These are phyloP conservation scores for Parastagonospora nodorum DNA, from an alignment of 2,329 filamentous ascomycete genomes.

Conservation along the genomic window DNA sequence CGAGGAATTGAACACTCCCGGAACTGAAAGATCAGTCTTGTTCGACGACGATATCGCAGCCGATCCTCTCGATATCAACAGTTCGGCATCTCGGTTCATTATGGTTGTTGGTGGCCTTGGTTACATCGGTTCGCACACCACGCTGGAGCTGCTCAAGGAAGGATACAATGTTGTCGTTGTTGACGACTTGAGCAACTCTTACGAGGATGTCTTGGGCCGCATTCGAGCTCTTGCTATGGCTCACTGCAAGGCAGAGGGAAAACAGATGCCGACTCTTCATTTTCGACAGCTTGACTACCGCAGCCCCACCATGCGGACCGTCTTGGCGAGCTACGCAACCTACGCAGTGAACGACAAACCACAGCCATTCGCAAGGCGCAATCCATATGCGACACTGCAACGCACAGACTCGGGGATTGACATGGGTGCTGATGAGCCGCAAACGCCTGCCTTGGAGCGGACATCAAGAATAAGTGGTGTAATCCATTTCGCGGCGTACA, in stretches of 20 bases:
- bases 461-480: conserved; percentile 63
- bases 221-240: conserved; percentile 44
- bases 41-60: conserved; percentile 55
- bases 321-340: conserved; percentile 51
- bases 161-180: conserved; percentile 59
- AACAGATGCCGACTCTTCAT: conserved; percentile 51
- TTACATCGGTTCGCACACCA: conserved; percentile 63
- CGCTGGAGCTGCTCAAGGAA: conserved; percentile 59
- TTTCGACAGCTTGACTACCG: conserved; percentile 57
- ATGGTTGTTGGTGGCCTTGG: conserved; percentile 61
- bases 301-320: conserved; percentile 47
- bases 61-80: conserved; percentile 49
- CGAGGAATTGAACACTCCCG: conserved; percentile 49
- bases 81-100: conserved; percentile 48
- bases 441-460: conserved; percentile 24
- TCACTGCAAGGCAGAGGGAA: conserved; percentile 47
- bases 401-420: conserved; percentile 41
- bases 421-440: conserved; percentile 30
- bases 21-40: conserved; percentile 51
- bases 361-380: conserved; percentile 17
- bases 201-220: conserved; percentile 45
- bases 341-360: conserved; percentile 30
- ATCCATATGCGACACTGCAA: conserved; percentile 33
- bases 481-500: conserved; percentile 73
- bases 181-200: conserved; percentile 54